Evolutionary conservation across 495 filamentous ascomycete species (phyloP).

Genomic region (Lepraria neglecta): DNA sequence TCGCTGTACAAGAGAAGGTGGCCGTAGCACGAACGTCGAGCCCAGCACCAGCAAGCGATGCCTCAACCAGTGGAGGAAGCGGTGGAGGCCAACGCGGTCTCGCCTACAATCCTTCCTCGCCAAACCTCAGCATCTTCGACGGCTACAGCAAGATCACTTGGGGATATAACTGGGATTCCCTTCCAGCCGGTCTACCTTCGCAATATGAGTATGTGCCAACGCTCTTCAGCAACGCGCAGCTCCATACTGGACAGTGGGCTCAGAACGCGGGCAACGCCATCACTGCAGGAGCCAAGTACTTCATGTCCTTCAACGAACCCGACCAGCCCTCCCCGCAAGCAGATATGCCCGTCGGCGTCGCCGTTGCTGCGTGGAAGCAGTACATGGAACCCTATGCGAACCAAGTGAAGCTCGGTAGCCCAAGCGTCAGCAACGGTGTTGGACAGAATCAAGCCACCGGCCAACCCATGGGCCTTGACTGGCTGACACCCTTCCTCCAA

Average conservation of each 20-base stretch:
- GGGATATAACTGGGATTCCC: constrained; percentile 60
- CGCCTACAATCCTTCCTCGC: constrained; percentile 23
- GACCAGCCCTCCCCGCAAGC: constrained; percentile 57
- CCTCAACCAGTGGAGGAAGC: constrained; percentile 15
- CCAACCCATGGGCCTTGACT: constrained; percentile 50
- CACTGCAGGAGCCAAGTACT: constrained; percentile 33
- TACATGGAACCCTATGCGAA: constrained; percentile 66
- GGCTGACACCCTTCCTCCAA: constrained; percentile 54
- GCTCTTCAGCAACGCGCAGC: constrained; percentile 51
- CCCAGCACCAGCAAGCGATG: constrained; percentile 14
- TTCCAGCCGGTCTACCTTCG: constrained; percentile 35
- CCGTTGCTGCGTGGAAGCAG: constrained; percentile 53
- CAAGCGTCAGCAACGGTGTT: constrained; percentile 67
- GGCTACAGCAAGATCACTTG: constrained; percentile 22
- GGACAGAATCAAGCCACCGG: constrained; percentile 43
- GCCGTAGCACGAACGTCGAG: constrained; percentile 12
- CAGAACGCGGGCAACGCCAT: constrained; percentile 42
- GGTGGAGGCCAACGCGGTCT: constrained; percentile 23
- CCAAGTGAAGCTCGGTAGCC: constrained; percentile 61
- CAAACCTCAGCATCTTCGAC: constrained; percentile 21
- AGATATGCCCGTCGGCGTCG: constrained; percentile 53
- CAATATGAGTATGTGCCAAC: constrained; percentile 64
- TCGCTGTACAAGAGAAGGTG: constrained; percentile 15
- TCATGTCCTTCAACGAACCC: constrained; percentile 87
- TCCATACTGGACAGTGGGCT: constrained; percentile 48